Percentiles rank a stretch among this genome's conserved stretches.
These are phyloP conservation scores for Mucor velutinosus DNA, from an alignment of 371 early-diverging fungal genomes.

Conservation along the genomic window DNA sequence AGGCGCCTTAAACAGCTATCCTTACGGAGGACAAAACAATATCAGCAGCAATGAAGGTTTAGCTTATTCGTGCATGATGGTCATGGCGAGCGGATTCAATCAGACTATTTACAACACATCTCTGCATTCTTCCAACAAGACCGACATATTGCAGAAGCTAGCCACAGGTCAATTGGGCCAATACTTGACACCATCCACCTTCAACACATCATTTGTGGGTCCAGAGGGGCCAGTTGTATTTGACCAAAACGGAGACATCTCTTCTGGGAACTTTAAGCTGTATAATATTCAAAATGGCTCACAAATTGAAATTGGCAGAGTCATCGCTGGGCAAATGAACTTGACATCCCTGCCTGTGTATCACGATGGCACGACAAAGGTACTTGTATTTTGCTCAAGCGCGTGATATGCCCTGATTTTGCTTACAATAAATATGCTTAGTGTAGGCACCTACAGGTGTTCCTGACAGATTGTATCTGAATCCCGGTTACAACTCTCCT, in stretches of 20 bases:
- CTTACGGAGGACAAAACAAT: constrained; percentile 37
- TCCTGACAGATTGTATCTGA: constrained; percentile 31
- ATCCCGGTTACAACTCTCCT: constrained; percentile 44
- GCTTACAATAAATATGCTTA: constrained; percentile 6
- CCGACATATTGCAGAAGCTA: constrained; percentile 21
- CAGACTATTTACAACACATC: constrained; percentile 34
- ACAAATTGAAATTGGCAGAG: constrained; percentile 47
- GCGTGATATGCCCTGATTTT: background rate
- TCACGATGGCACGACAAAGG: constrained; percentile 48
- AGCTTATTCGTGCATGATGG: constrained; percentile 61
- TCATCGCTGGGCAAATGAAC: constrained; percentile 51
- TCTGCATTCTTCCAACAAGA: constrained; percentile 14
- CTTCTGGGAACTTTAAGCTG: constrained; percentile 49
- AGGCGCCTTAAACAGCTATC: constrained; percentile 20
- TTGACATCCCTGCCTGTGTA: constrained; percentile 54
- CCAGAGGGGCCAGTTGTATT: constrained; percentile 62
- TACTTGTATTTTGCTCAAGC: constrained; percentile 6
- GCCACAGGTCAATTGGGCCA: constrained; percentile 35
- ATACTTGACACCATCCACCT: constrained; percentile 34
- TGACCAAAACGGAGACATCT: constrained; percentile 58
- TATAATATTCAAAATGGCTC: constrained; percentile 55
- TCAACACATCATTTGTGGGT: constrained; percentile 56
- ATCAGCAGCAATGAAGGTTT: constrained; percentile 44
- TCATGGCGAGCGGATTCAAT: constrained; percentile 54
- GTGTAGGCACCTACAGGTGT: constrained; percentile 38